phyloP scores from a whole-genome alignment of 2,329 filamentous ascomycete genomes.

The Fusarium anthophilum region DNA sequence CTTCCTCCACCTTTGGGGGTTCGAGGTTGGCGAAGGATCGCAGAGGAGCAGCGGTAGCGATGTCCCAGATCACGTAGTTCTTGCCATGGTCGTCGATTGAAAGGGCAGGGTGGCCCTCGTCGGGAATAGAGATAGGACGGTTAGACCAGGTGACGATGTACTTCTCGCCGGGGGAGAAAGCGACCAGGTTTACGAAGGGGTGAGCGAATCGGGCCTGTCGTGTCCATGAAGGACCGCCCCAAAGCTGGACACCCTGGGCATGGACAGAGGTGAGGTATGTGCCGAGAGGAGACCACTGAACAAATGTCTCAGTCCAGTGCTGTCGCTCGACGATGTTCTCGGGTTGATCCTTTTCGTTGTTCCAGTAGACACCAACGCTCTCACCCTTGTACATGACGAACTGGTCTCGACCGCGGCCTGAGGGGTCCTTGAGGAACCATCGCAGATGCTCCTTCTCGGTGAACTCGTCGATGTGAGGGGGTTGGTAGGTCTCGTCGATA shows the following conservation, averaged over 20 bases:
- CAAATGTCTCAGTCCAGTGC: conserved; percentile 98
- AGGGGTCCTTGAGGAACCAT: conserved; percentile 88
- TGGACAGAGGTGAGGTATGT: conserved; percentile 96
- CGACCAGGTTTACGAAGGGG: conserved; percentile 93
- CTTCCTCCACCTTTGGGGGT: conserved; percentile 65
- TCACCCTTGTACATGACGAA: conserved; percentile 95
- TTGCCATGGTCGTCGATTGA: conserved; percentile 96
- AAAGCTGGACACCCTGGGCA: conserved; percentile 94
- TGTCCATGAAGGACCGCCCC: conserved; percentile 90
- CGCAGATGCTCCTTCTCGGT: conserved; percentile 92
- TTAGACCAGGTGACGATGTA: conserved; percentile 98
- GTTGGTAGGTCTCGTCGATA: conserved; percentile 88
- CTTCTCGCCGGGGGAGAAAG: conserved; percentile 92
- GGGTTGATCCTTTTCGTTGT: conserved; percentile 91
- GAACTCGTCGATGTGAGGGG: conserved; percentile 85
- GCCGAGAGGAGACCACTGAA: conserved; percentile 96
- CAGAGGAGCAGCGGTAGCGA: conserved; percentile 86
- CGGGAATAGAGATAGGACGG: conserved; percentile 89
- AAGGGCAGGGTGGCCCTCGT: conserved; percentile 84
- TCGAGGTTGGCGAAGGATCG: conserved; percentile 95
- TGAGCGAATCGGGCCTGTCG: conserved; percentile 94
- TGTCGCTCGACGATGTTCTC: conserved; percentile 91
- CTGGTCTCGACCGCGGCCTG: conserved; percentile 86
- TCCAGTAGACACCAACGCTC: conserved; percentile 95
- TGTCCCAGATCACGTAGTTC: conserved; percentile 99